These are phyloP conservation scores for Hemisphaericaspora xylofermentans DNA, from an alignment of 1,139 yeast species.

Conservation along the genomic window DNA sequence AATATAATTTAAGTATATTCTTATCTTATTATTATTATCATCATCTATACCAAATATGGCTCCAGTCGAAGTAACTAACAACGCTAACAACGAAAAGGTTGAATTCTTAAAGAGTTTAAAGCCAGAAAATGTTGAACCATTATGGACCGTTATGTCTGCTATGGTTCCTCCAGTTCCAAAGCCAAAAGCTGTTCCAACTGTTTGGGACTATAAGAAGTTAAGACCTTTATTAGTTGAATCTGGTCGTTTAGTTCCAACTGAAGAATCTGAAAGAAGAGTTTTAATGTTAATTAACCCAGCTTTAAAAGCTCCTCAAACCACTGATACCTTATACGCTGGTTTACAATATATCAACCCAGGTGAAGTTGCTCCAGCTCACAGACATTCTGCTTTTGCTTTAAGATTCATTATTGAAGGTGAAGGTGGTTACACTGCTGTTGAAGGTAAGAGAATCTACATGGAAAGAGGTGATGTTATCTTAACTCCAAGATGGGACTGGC, in stretches of 20 bases:
- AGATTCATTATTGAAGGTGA: conserved; percentile 22
- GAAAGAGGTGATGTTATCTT: conserved; percentile 21
- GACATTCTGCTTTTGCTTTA: conserved; percentile 22
- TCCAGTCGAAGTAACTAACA: conserved; percentile 4
- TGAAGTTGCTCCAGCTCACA: conserved; percentile 23
- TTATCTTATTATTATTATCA: background rate
- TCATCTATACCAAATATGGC: conserved; percentile 1
- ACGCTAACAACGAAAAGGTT: conserved; percentile 9
- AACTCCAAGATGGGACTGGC: conserved; percentile 26
- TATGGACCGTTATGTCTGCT: conserved; percentile 23
- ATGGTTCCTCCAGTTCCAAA: conserved; percentile 23
- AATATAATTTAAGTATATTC: background rate
- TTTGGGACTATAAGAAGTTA: conserved; percentile 19
- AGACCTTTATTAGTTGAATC: conserved; percentile 18
- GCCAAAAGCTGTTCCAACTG: conserved; percentile 19
- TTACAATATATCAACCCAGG: conserved; percentile 22
- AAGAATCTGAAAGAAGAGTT: conserved; percentile 22
- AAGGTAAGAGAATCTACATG: conserved; percentile 20
- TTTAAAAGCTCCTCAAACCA: conserved; percentile 22
- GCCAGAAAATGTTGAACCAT: conserved; percentile 20
- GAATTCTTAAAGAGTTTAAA: conserved; percentile 13
- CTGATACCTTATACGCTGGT: conserved; percentile 24
- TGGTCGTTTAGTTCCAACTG: conserved; percentile 19
- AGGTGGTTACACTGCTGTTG: conserved; percentile 23
- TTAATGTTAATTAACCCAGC: conserved; percentile 21